Evolutionary conservation across 345 rosid genomes (phyloP), one percentile per base, ranked within the genome.

Genomic region (Camelina hispida): DNA sequence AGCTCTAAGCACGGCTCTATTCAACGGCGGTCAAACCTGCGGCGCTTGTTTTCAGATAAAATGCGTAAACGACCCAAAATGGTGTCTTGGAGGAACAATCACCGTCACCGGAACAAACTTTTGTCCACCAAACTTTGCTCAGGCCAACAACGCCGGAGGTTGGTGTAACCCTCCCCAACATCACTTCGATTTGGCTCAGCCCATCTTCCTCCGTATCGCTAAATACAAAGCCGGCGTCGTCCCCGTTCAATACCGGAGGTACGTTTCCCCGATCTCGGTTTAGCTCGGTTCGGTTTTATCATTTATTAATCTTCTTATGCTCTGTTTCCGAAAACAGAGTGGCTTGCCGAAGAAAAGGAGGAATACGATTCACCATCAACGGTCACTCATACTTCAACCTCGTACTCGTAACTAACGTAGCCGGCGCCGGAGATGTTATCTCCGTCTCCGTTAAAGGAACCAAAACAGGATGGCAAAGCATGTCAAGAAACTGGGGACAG

Each of bases 141-240:
- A 87, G 40, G 91, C 93, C 6, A 89, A 89, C 80, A 35, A 87
- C 72, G 85, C 81, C 3, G 96, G 96, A 3, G 96, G 96, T 15
- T 89, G 96, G 96, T 89, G 96, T 80, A 89, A 89, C 76, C 96
- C 96, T 78, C 96, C 96, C 1, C 89, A 70, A 64, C 87, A 87
- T 3, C 96, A 89, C 73, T 89, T 89, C 70, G 96, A 89, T 53
- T 88, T 89, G 66, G 85, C 96, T 71, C 96, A 89, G 74, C 93
- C 93, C 43, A 87, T 89, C 40, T 89, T 87, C 82, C 92, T 87
- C 77, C 91, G 81, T 59, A 87, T 89, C 51, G 96, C 96, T 50
- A 78, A 87, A 68, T 89, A 89, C 74, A 87, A 66, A 72, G 90
- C 96, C 47, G 96, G 96, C 4, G 85, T 89, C 12, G 87, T 89